Conservation (phyloP, 306 rosid species). For the Sophora flavescens region DNA sequence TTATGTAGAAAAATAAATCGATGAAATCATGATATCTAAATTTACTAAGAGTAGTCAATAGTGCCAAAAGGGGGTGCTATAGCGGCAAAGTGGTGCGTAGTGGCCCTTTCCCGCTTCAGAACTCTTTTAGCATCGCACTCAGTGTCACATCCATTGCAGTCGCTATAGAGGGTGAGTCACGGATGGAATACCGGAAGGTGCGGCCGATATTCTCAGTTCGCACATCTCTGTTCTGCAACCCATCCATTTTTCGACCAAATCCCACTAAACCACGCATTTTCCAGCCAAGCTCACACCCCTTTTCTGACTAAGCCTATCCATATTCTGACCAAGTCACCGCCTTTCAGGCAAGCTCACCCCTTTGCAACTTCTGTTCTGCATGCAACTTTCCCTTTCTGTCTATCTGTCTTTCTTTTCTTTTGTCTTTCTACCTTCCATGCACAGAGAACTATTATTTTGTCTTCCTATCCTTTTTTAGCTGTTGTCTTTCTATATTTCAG, state of each 20-base stretch:
- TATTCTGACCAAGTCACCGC: background rate
- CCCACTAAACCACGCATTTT: too few relatives aligned
- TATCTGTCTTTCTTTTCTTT: background rate
- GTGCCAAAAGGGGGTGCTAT: too few relatives aligned
- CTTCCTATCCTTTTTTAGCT: background rate
- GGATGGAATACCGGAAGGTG: too few relatives aligned
- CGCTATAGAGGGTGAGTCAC: too few relatives aligned
- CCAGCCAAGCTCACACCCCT: background rate
- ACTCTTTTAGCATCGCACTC: too few relatives aligned
- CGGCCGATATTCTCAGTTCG: too few relatives aligned
- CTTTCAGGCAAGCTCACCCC: background rate
- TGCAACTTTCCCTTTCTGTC: background rate
- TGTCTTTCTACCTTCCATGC: background rate
- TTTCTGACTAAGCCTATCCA: too few relatives aligned
- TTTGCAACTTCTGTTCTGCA: background rate
- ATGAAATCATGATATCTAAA: conserved; percentile 2
- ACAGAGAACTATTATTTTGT: too few relatives aligned
- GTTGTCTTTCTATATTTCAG: background rate
- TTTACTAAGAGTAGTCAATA: background rate
- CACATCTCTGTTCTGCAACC: too few relatives aligned
- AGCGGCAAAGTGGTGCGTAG: too few relatives aligned
- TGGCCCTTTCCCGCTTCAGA: too few relatives aligned
- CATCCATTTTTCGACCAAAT: background rate
- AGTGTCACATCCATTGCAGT: too few relatives aligned
- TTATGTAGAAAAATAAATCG: conserved; percentile 1